Evolutionary conservation across 352 stramenopile species (phyloP).

Genomic region (Pythium plurisporium): DNA sequence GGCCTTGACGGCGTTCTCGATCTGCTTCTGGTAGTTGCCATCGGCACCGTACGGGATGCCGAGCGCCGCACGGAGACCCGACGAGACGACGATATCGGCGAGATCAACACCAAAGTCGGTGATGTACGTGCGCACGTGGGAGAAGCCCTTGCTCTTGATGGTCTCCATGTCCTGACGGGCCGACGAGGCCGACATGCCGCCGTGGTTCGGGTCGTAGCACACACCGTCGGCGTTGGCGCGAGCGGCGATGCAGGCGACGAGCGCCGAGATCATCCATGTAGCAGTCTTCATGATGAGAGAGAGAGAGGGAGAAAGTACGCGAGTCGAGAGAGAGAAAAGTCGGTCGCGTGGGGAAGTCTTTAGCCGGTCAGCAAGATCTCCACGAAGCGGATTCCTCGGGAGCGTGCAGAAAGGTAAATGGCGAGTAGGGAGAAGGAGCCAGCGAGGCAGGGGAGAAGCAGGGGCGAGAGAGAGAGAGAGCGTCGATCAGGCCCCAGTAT

Average conservation of each 20-base stretch:
- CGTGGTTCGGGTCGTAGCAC: slow-evolving; percentile 66
- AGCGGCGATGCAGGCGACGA: slow-evolving; percentile 32
- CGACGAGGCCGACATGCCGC: slow-evolving; percentile 29
- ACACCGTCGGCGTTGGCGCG: slow-evolving; percentile 54
- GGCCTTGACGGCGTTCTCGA: slow-evolving; percentile 32
- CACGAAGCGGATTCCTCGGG: neutral
- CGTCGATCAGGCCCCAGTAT: too few species aligned
- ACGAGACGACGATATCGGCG: slow-evolving; percentile 39
- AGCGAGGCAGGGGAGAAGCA: too few species aligned
- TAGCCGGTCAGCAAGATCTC: slow-evolving; percentile 8
- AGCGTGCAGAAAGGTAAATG: slow-evolving; percentile 25
- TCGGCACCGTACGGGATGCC: slow-evolving; percentile 44
- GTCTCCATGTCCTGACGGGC: slow-evolving; percentile 41
- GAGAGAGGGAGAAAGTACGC: slow-evolving; percentile 7
- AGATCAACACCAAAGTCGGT: slow-evolving; percentile 52
- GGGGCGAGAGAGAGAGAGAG: too few species aligned
- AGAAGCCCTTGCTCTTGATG: slow-evolving; percentile 51
- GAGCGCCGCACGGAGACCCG: slow-evolving; percentile 42
- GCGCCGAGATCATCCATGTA: slow-evolving; percentile 24
- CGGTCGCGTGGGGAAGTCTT: slow-evolving; percentile 8
- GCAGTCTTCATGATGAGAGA: slow-evolving; percentile 35
- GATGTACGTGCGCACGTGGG: slow-evolving; percentile 68
- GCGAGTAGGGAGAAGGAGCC: neutral
- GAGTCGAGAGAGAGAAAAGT: neutral
- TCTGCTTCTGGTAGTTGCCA: slow-evolving; percentile 41